A percentile compares a stretch with the other conserved stretches of the same genome.
Evolutionary conservation across 495 filamentous ascomycete species (phyloP).

Genomic region (Lasiosphaeriaceae sp.): DNA sequence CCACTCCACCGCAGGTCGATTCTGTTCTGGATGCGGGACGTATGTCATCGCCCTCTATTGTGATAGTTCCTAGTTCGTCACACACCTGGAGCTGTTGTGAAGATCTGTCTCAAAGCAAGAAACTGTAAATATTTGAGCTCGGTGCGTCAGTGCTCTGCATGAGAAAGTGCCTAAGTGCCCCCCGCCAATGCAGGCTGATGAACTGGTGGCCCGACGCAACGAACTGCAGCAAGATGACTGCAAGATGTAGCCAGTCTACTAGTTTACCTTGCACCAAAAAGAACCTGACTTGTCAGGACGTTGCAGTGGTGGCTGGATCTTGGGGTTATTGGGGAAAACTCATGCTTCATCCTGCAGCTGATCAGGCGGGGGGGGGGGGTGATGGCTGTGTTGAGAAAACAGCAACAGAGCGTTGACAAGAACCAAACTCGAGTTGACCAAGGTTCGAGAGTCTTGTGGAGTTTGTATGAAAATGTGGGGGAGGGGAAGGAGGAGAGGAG

Average conservation of each 20-base stretch:
- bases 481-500: conserved; percentile 7
- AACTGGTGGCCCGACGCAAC: conserved; percentile 10
- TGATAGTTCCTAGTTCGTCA: background rate
- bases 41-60: background rate
- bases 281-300: background rate
- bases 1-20: background rate
- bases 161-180: too few species aligned
- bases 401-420: conserved; percentile 20
- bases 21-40: background rate
- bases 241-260: conserved; percentile 9
- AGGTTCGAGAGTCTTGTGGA: conserved; percentile 10
- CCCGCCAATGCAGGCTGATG: conserved; percentile 6
- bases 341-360: background rate
- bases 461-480: conserved; percentile 16
- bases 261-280: background rate
- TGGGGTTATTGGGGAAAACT: background rate
- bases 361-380: background rate
- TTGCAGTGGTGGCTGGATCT: conserved; percentile 11
- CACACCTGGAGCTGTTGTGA: background rate
- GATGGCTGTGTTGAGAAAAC: conserved; percentile 9
- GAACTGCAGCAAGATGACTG: conserved; percentile 12
- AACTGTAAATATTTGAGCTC: background rate
- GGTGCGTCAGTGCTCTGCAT: conserved; percentile 6
- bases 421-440: conserved; percentile 11
- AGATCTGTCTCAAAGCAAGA: background rate